Conservation (phyloP, 192 early-diverging fungal species). For the Backusella macrospora region DNA sequence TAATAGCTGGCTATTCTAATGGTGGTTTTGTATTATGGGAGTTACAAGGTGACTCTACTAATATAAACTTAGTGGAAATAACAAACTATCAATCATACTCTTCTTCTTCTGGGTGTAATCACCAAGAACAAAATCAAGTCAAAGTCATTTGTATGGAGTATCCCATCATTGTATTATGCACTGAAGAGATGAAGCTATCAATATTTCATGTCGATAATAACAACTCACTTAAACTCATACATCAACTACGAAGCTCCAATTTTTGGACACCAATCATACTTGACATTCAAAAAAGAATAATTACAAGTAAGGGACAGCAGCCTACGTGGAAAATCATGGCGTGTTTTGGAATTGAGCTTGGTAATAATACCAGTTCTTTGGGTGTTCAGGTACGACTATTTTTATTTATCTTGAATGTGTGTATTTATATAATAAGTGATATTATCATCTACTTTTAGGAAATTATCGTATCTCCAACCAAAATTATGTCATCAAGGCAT, state of each 20-base stretch:
- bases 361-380: slow-evolving; percentile 31
- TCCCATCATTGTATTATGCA: slow-evolving; percentile 39
- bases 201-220: slow-evolving; percentile 22
- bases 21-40: slow-evolving; percentile 42
- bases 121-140: not conserved
- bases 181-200: slow-evolving; percentile 35
- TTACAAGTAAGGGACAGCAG: not conserved
- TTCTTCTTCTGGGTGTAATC: not conserved
- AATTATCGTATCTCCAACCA: slow-evolving; percentile 20
- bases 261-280: slow-evolving; percentile 33
- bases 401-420: not conserved
- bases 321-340: slow-evolving; percentile 27
- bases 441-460: slow-evolving; percentile 15
- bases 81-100: slow-evolving; percentile 2
- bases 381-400: slow-evolving; percentile 39
- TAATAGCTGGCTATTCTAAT: slow-evolving; percentile 44
- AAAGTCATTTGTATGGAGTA: slow-evolving; percentile 28
- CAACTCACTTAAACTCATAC: slow-evolving; percentile 14
- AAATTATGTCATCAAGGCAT: slow-evolving; percentile 25
- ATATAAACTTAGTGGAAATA: not conserved
- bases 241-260: slow-evolving; percentile 40
- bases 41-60: slow-evolving; percentile 1
- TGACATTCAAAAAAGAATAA: slow-evolving; percentile 20
- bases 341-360: slow-evolving; percentile 37
- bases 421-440: not conserved